A percentile compares a stretch with the other conserved stretches of the same genome.
These are phyloP conservation scores for Aquilaria yunnanensis DNA, from an alignment of 345 rosid species.

Conservation along the genomic window DNA sequence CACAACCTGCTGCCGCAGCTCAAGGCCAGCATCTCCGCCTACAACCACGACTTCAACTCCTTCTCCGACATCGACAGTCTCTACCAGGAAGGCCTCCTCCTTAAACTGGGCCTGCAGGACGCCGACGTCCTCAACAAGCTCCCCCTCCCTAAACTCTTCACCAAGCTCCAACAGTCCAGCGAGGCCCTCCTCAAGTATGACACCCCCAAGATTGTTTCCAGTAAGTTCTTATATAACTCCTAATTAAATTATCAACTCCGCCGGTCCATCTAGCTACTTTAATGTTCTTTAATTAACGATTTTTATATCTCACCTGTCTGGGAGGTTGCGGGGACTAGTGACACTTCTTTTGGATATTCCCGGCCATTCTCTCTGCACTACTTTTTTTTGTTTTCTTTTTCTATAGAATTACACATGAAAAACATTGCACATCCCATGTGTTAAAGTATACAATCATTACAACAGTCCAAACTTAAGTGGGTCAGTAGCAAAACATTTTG, in stretches of 20 bases:
- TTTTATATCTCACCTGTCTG: too few relatives aligned
- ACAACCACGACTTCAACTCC: conserved; percentile 50
- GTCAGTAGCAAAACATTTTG: too few relatives aligned
- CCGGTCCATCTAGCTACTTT: too few relatives aligned
- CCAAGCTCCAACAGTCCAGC: conserved; percentile 52
- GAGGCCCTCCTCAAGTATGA: conserved; percentile 82
- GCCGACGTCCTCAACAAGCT: conserved; percentile 53
- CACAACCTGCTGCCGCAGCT: conserved; percentile 75
- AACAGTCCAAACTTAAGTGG: too few relatives aligned
- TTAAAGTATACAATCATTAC: too few relatives aligned
- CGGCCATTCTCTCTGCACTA: too few relatives aligned
- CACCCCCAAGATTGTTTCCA: conserved; percentile 76
- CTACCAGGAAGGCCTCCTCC: conserved; percentile 85
- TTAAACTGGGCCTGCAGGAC: conserved; percentile 73
- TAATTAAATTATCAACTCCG: not conserved
- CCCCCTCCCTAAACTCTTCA: conserved; percentile 62
- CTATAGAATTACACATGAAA: too few relatives aligned
- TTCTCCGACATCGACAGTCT: conserved; percentile 81
- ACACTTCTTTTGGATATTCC: too few relatives aligned
- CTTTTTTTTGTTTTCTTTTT: too few relatives aligned
- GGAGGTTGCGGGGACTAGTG: too few relatives aligned
- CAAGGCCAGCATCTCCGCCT: conserved; percentile 74
- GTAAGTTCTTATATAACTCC: conserved; percentile 36
- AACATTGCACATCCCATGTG: too few relatives aligned
- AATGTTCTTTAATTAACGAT: too few relatives aligned